These are phyloP conservation scores for Daldinia eschscholtzii DNA, from an alignment of 2,329 filamentous ascomycete species.

Conservation along the genomic window DNA sequence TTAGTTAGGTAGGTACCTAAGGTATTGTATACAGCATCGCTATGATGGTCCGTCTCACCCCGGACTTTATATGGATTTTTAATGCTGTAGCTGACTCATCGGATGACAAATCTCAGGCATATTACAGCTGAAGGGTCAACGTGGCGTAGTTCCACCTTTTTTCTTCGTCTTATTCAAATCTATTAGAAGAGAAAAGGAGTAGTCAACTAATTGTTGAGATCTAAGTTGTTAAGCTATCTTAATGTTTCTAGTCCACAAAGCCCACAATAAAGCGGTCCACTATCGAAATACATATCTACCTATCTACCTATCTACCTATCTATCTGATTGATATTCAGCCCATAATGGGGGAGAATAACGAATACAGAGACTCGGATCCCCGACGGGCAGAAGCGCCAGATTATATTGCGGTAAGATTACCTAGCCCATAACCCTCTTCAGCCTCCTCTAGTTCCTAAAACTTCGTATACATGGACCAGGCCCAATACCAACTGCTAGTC, in stretches of 20 bases:
- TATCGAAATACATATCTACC: background rate
- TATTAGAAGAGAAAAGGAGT: background rate
- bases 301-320: background rate
- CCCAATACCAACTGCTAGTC: constrained; percentile 17
- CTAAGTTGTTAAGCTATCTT: background rate
- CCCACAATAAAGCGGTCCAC: background rate
- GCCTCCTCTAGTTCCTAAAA: constrained; percentile 2
- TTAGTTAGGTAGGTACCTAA: too few relatives aligned
- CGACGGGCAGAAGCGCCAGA: constrained; percentile 20
- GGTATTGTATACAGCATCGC: background rate
- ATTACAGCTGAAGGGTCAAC: background rate
- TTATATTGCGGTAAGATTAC: constrained; percentile 30
- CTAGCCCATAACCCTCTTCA: constrained; percentile 11
- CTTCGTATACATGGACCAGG: background rate
- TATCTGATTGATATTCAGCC: background rate
- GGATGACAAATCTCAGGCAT: background rate
- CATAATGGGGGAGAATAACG: constrained; percentile 24
- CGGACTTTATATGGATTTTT: background rate
- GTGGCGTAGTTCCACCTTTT: constrained; percentile 1
- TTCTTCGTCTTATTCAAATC: background rate
- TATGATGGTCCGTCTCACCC: background rate
- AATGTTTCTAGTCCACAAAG: background rate
- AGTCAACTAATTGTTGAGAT: background rate
- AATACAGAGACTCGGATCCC: constrained; percentile 10
- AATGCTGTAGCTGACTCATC: background rate